Base-by-base conservation (phyloP, 495 filamentous ascomycete species). In the Podospora anserina region DNA sequence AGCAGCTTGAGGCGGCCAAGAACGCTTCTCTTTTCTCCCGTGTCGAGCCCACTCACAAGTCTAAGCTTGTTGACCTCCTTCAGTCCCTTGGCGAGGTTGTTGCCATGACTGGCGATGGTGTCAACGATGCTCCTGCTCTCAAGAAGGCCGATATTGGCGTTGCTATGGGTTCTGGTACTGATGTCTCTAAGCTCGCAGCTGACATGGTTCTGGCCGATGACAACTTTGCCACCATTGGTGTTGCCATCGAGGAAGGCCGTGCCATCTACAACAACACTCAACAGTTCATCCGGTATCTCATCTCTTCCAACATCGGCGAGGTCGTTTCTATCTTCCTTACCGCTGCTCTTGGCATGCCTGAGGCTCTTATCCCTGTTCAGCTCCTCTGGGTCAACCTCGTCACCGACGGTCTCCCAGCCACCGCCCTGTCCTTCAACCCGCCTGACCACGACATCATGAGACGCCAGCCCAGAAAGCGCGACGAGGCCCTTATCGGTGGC, bases 211-310 rank as follows among this genome's bases (percentile, higher is more conserved):
- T 99, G 63, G 93, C 93, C 30, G 96, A 99, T 82, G 91, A 98
- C 80, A 99, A 99, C 82, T 99, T 99, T 77, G 95, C 96, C 59
- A 98, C 96, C 28, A 99, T 99, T 75, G 91, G 94, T 73, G 86
- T 91, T 66, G 96, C 96, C 44, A 93, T 99, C 64, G 95, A 97
- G 79, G 96, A 99, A 79, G 96, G 96, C 64, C 90, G 96, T 64
- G 93, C 93, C 39, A 99, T 99, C 82, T 99, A 96, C 85, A 97
- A 94, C 88, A 99, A 99, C 85, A 99, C 96, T 3, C 96, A 99
- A 77, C 96, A 99, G 77, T 99, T 99, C 78, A 99, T 99, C 79
- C 92, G 96, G 30, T 99, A 99, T 77, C 85, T 99, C 62, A 99
- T 99, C 79, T 97, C 93, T 9, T 97, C 94, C 34, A 99, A 99